phyloP scores from a whole-genome alignment of 139 green algal genomes.

The Pleodorina starrii region DNA sequence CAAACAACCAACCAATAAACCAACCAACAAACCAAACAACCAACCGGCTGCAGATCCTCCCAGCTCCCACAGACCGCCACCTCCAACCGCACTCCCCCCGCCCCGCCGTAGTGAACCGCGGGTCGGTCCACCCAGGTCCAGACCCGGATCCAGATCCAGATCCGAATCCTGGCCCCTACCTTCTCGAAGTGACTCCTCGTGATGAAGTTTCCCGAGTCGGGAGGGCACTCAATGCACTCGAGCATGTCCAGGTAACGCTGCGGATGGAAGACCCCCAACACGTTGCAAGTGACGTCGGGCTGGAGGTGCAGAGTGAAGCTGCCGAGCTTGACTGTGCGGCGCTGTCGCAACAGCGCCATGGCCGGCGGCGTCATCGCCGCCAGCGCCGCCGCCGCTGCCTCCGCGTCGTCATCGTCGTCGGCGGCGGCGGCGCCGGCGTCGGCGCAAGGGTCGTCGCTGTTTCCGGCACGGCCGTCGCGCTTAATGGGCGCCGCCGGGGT shows the following conservation, averaged over 20 bases:
- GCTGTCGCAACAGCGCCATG: neutral
- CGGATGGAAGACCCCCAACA: conserved; percentile 24
- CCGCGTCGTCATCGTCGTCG: neutral
- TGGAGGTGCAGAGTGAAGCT: neutral
- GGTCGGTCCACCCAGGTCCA: neutral
- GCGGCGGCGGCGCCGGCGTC: neutral
- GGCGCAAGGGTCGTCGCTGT: neutral
- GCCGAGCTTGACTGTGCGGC: neutral
- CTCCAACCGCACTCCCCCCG: neutral
- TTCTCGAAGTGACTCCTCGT: conserved; percentile 31
- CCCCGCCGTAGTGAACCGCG: neutral
- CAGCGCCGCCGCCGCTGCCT: neutral
- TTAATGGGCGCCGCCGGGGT: neutral
- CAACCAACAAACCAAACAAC: neutral
- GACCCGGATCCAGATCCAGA: neutral
- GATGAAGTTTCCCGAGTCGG: neutral
- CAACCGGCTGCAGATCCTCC: neutral
- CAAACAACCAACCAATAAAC: neutral
- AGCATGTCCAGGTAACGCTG: neutral
- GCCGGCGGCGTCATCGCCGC: neutral
- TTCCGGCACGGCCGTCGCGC: neutral
- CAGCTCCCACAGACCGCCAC: neutral
- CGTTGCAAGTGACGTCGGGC: neutral
- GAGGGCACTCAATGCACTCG: conserved; percentile 25
- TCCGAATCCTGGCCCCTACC: neutral